A percentile compares a stretch with the other conserved stretches of the same genome.
Evolutionary conservation across 2,329 filamentous ascomycete species (phyloP).

Genomic region (Cordyceps cicadae): DNA sequence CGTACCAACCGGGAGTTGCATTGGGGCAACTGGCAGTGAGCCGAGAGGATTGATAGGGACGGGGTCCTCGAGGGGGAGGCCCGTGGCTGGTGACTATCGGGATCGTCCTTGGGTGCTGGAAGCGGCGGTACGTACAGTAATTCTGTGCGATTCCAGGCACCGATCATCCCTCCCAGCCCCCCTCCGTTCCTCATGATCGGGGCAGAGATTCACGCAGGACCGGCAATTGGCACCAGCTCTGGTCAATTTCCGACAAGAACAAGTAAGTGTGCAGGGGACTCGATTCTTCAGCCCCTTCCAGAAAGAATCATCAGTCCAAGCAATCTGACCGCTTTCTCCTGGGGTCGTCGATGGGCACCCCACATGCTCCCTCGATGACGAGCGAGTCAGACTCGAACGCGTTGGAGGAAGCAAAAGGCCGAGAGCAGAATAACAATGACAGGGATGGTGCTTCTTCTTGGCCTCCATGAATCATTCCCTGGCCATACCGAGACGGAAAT

Average conservation of each 20-base stretch:
- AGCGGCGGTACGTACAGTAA: no score
- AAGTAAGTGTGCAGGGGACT: not conserved
- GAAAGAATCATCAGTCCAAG: not conserved
- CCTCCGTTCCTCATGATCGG: no score
- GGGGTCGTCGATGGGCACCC: not conserved
- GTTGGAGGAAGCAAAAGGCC: not conserved
- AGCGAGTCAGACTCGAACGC: not conserved
- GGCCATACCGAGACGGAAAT: not conserved
- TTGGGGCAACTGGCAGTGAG: not conserved
- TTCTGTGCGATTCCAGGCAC: conserved; percentile 1
- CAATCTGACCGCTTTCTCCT: not conserved
- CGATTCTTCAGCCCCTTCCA: not conserved
- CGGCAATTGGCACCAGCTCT: not conserved
- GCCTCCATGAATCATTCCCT: not conserved
- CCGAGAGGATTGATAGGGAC: not conserved
- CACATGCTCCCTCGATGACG: not conserved
- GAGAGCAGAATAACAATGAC: not conserved
- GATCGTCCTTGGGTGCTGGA: conserved; percentile 1
- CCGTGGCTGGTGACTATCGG: not conserved
- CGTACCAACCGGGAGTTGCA: not conserved
- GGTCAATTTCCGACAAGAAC: not conserved
- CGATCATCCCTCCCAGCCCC: not conserved
- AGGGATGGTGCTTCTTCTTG: not conserved
- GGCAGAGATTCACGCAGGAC: no score
- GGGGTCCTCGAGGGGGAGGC: not conserved